Evolutionary conservation across 352 stramenopile genomes (phyloP), one percentile per base, ranked within the genome.

Genomic region (Globisporangium recalcitrans): DNA sequence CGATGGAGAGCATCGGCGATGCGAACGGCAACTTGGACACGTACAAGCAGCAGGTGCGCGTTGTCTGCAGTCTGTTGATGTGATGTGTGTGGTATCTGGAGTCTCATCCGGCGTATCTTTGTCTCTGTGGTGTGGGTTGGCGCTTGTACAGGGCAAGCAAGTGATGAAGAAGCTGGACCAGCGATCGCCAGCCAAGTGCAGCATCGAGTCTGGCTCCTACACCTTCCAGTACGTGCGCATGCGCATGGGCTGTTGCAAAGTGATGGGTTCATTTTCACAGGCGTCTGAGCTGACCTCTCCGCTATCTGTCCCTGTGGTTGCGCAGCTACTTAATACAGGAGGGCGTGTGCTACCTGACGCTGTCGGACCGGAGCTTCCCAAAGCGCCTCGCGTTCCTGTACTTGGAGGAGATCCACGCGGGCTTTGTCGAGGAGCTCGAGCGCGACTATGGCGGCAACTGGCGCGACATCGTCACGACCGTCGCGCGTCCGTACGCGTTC

Each of bases 371-470:
- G 68, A 86, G 81, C 29, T 99, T 99, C 82, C 96, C 97, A 3
- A 99, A 99, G 80, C 90, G 96, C 63, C 74, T 98, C 48, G 94
- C 93, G 31, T 99, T 99, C 76, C 67, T 99, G 44, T 99, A 99
- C 73, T 78, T 99, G 24, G 92, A 98, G 61, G 97, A 99, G 77
- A 97, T 91, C 71, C 83, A 97, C 65, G 78, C 89, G 44, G 84
- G 85, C 22, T 98, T 99, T 68, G 80, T 98, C 24, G 81, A 98
- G 63, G 93, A 98, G 61, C 75, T 99, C 31, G 75, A 96, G 62
- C 86, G 88, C 52, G 95, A 99, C 67, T 91, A 97, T 57, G 92
- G 92, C 31, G 78, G 78, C 63, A 86, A 82, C 59, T 98, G 94
- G 93, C 79, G 91, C 52, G 78, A 93, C 49, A 75, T 93, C 32